Evolutionary conservation across 208 protist species (phyloP).

Genomic region (Naegleria fowleri): DNA sequence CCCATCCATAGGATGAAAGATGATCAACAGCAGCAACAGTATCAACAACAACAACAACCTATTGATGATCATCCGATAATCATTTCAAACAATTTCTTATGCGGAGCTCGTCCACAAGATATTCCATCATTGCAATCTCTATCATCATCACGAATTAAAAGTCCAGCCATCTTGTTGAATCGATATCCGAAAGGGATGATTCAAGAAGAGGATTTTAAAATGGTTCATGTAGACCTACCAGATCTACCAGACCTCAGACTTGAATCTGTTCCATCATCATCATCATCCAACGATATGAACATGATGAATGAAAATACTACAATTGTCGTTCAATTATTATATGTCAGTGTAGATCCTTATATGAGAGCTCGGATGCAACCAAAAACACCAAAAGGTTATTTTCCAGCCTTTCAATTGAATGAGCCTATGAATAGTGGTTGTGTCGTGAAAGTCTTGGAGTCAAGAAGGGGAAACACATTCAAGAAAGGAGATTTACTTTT

Average conservation of each 20-base stretch:
- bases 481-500: neutral
- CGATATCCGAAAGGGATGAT: neutral
- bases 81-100: too few species aligned
- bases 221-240: neutral
- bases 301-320: too few species aligned
- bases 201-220: neutral
- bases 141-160: too few species aligned
- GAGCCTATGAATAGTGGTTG: neutral
- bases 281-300: too few species aligned
- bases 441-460: neutral
- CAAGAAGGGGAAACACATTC: neutral
- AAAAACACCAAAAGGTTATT: constrained; percentile 2
- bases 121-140: too few species aligned
- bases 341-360: neutral
- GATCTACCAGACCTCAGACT: too few species aligned
- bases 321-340: neutral
- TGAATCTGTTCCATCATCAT: too few species aligned
- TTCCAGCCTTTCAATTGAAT: neutral
- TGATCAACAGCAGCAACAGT: too few species aligned
- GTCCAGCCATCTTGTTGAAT: neutral
- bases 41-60: too few species aligned
- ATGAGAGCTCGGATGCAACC: neutral
- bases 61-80: too few species aligned
- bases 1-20: too few species aligned
- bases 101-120: too few species aligned